These are phyloP conservation scores for Amanita exitialis DNA, from an alignment of 768 basidiomycete species.

Conservation along the genomic window DNA sequence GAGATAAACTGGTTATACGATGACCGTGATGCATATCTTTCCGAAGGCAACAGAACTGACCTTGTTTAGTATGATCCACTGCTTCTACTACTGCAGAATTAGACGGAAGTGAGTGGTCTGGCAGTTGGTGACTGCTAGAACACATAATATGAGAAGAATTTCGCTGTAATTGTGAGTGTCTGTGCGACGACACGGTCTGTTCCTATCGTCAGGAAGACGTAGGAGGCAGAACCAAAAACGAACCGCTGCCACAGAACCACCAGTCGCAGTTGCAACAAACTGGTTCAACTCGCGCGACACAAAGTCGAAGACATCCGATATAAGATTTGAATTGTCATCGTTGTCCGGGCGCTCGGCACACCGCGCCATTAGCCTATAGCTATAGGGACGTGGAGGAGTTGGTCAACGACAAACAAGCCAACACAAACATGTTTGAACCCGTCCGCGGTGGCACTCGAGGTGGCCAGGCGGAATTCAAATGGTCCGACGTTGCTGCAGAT, in stretches of 20 bases:
- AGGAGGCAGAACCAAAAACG: neutral
- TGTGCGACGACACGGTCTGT: neutral
- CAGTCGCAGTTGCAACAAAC: slow-evolving; percentile 61
- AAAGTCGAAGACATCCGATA: slow-evolving; percentile 59
- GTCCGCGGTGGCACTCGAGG: slow-evolving; percentile 84
- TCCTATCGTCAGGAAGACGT: neutral
- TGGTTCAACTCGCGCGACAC: slow-evolving; percentile 63
- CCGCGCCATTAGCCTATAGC: neutral
- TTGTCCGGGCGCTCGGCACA: slow-evolving; percentile 3
- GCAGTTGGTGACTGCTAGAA: neutral
- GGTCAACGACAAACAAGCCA: slow-evolving; percentile 6
- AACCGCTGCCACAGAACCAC: slow-evolving; percentile 20
- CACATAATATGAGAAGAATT: neutral
- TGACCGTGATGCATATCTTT: neutral
- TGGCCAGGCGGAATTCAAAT: slow-evolving; percentile 88
- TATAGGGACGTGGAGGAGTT: no score
- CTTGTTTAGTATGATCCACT: neutral
- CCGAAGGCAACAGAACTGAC: neutral
- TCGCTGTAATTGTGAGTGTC: neutral
- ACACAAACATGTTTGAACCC: slow-evolving; percentile 62
- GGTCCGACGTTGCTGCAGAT: slow-evolving; percentile 84
- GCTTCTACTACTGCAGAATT: neutral
- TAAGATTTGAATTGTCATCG: slow-evolving; percentile 26
- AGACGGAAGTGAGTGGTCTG: neutral
- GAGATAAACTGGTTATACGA: slow-evolving; percentile 17